These are phyloP conservation scores for Ocimum tenuiflorum DNA, from an alignment of 257 asterid species.

Conservation along the genomic window DNA sequence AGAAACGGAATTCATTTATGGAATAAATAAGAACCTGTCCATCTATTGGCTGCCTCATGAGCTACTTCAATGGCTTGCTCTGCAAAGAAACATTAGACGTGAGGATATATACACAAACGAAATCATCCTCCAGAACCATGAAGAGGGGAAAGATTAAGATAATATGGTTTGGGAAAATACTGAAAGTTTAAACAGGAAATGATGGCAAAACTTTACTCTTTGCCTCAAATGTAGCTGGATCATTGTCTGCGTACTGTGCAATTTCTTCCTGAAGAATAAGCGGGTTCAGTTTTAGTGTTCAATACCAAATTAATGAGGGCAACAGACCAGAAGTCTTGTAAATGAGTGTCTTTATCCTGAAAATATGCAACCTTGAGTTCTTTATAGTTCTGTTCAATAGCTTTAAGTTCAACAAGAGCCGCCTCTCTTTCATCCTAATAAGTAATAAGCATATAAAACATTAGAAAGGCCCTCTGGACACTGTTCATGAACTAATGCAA, in stretches of 20 bases:
- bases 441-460: slow-evolving; percentile 16
- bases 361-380: slow-evolving; percentile 52
- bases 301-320: neutral
- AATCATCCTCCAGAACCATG: no score
- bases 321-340: neutral
- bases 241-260: slow-evolving; percentile 66
- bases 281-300: slow-evolving; percentile 3
- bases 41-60: slow-evolving; percentile 85
- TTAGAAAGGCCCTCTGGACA: slow-evolving; percentile 9
- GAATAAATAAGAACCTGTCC: slow-evolving; percentile 64
- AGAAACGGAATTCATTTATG: slow-evolving; percentile 1
- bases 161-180: neutral
- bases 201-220: slow-evolving; percentile 51
- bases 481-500: neutral
- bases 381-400: slow-evolving; percentile 57
- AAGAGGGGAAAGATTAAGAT: neutral
- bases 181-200: slow-evolving; percentile 12
- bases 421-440: slow-evolving; percentile 77
- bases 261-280: slow-evolving; percentile 58
- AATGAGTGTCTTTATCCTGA: slow-evolving; percentile 4
- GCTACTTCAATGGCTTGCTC: slow-evolving; percentile 76
- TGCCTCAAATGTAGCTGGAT: slow-evolving; percentile 84
- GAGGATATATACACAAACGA: neutral
- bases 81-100: slow-evolving; percentile 27
- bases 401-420: slow-evolving; percentile 72